Conservation (phyloP, 345 rosid species). For the Rhodamnia argentea region DNA sequence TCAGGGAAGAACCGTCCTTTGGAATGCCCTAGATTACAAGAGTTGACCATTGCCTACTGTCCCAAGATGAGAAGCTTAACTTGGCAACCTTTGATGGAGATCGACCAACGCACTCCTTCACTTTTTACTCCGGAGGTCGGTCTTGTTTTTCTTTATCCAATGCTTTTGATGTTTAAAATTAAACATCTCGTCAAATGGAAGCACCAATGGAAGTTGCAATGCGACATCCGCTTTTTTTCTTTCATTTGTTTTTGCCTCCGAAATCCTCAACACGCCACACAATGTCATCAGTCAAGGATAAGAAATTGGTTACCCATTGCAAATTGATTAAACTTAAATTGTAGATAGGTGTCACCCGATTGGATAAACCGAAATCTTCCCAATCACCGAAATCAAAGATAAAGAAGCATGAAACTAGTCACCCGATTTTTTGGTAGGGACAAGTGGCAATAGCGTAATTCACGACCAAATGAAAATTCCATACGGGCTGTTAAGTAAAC, state of each 20-base stretch:
- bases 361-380: too few species aligned
- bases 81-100: not conserved
- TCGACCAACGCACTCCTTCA: not conserved
- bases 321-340: too few species aligned
- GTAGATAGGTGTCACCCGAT: too few species aligned
- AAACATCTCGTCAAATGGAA: not conserved
- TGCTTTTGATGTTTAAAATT: not conserved
- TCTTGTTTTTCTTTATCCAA: not conserved
- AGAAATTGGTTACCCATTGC: too few species aligned
- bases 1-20: not conserved
- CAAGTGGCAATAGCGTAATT: not conserved
- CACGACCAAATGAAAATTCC: not conserved
- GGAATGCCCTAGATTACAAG: rapidly evolving
- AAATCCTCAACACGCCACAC: too few species aligned
- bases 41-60: not conserved
- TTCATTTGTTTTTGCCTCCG: not conserved
- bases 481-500: not conserved
- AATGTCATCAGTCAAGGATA: too few species aligned
- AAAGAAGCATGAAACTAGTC: not conserved
- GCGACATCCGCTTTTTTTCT: too few species aligned
- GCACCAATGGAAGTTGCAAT: not conserved
- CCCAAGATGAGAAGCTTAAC: not conserved
- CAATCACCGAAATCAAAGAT: too few species aligned
- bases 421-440: not conserved
- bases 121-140: not conserved